Conservation (phyloP, 345 rosid genomes). For the Hevea brasiliensis region DNA sequence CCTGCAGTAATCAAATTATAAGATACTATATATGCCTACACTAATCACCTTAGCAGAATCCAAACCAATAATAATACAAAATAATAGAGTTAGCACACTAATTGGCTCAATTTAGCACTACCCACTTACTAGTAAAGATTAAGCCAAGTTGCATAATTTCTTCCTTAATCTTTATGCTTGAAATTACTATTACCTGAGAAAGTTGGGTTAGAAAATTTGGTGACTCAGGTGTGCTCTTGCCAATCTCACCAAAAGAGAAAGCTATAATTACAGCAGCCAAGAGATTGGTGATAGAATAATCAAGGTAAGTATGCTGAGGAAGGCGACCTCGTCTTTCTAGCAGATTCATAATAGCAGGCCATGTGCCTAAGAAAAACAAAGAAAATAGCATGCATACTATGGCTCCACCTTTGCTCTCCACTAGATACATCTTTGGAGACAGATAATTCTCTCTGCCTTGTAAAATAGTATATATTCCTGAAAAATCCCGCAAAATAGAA, state of each 20-base stretch:
- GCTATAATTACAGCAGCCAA: conserved; percentile 73
- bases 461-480: conserved; percentile 8
- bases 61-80: too few relatives aligned
- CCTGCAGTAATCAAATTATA: conserved; percentile 29
- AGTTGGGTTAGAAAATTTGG: conserved; percentile 65
- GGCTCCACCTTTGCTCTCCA: conserved; percentile 89
- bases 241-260: conserved; percentile 65
- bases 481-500: conserved; percentile 25
- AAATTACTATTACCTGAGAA: conserved; percentile 46
- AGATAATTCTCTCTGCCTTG: conserved; percentile 15
- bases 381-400: conserved; percentile 68
- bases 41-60: too few relatives aligned
- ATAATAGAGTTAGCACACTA: too few relatives aligned
- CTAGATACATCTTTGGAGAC: conserved; percentile 52
- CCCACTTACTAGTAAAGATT: neutral
- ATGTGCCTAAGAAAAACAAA: conserved; percentile 79
- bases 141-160: neutral
- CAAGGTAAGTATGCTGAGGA: conserved; percentile 91
- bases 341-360: conserved; percentile 81
- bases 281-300: conserved; percentile 75
- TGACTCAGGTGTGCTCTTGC: conserved; percentile 31
- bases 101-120: neutral
- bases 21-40: too few relatives aligned
- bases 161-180: too few relatives aligned
- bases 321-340: conserved; percentile 87